Evolutionary conservation across 1,139 yeast species (phyloP), one percentile per base, ranked within the genome.

Genomic region (Saccharomyces hybrid): DNA sequence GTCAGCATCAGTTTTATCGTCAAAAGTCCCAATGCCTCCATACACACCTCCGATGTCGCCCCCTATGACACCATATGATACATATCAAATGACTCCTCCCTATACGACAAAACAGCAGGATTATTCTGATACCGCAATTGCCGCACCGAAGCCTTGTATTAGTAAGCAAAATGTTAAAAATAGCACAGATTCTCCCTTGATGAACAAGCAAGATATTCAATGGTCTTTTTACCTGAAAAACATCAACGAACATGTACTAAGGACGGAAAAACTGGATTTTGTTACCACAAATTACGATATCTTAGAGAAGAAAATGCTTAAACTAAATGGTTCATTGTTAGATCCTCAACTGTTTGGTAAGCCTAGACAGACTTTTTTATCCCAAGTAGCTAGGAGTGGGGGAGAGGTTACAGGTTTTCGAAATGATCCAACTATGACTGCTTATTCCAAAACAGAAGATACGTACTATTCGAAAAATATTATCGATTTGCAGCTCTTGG

Each of bases 201-300:
- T 81, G 66, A 75, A 83, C 0, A 74, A 81, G 16, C 66, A 84
- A 2, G 96, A 89, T 63, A 72, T 80, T 26, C 86, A 87, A 31
- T 89, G 93, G 89, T 76, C 80, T 11, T 72, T 75, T 48, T 80
- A 16, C 49, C 73, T 90, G 57, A 73, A 72, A 13, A 82, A 81
- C 62, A 74, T 79, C 1, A 84, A 86, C 52, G 98, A 91, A 69
- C 76, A 95, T 54, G 78, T 90, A 1, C 61, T 89, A 52, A 81
- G 81, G 59, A 78, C 81, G 20, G 97, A 95, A 0, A 73, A 74
- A 26, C 70, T 81, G 4, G 64, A 67, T 14, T 72, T 76, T 46
- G 63, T 68, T n/a, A 49, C 64, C 11, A 56, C 72, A 0, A 80
- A 83, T 25, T 68, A 67, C 0, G 84, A 79, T 2, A 49, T 58